Conservation (phyloP, 176 grass and related monocot species). For the Oryza glaberrima region DNA sequence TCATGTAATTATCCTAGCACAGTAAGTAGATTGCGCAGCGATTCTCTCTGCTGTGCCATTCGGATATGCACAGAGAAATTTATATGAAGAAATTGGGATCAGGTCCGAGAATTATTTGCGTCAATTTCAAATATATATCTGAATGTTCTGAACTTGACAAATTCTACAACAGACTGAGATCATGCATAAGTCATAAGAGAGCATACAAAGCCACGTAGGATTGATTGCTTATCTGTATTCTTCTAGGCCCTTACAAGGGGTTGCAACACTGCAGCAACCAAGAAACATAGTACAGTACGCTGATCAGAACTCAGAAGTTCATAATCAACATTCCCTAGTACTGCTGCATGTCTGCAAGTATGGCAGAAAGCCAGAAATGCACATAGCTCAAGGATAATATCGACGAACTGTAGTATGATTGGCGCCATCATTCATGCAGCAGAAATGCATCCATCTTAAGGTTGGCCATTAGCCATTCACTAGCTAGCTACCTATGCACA, state of each 20-base stretch:
- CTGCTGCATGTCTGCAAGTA: background rate
- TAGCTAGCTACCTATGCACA: background rate
- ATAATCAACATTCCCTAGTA: background rate
- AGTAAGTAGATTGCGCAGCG: background rate
- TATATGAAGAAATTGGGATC: background rate
- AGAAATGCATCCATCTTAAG: background rate
- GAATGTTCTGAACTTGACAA: background rate
- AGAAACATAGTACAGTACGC: background rate
- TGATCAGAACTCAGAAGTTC: background rate
- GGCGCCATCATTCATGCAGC: background rate
- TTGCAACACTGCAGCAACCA: background rate
- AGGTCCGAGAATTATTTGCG: background rate
- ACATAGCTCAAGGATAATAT: background rate
- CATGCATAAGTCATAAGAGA: background rate
- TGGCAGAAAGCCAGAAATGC: background rate
- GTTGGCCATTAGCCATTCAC: constrained; percentile 18
- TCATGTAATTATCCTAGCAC: background rate
- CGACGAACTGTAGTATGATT: constrained; percentile 30
- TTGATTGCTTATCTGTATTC: background rate
- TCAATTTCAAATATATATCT: background rate
- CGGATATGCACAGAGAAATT: background rate
- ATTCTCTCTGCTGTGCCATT: background rate
- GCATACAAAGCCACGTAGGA: background rate
- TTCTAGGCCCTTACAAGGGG: background rate
- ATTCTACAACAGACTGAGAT: background rate